Evolutionary conservation across 495 filamentous ascomycete genomes (phyloP).

Genomic region (Xylaria longipes): DNA sequence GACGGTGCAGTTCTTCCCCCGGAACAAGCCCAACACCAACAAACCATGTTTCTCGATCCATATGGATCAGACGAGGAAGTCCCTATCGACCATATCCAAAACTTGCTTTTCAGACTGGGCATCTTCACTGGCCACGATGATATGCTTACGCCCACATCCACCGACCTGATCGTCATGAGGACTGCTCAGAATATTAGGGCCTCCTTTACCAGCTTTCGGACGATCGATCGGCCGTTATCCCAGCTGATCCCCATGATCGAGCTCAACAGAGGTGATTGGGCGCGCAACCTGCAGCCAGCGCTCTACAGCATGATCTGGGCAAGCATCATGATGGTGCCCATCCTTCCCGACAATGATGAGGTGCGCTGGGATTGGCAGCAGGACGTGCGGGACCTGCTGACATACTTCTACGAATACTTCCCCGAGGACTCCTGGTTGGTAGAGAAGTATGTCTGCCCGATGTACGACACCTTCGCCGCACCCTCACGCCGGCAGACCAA

Average conservation of each 20-base stretch:
- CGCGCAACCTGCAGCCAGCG: slow-evolving; percentile 67
- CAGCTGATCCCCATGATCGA: slow-evolving; percentile 44
- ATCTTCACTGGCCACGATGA: slow-evolving; percentile 59
- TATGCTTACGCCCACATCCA: slow-evolving; percentile 65
- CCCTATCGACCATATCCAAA: slow-evolving; percentile 60
- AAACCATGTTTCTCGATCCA: slow-evolving; percentile 83
- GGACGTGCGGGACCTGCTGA: slow-evolving; percentile 63
- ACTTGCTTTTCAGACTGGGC: slow-evolving; percentile 68
- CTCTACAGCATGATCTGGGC: slow-evolving; percentile 81
- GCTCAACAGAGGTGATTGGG: slow-evolving; percentile 44
- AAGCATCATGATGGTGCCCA: slow-evolving; percentile 66
- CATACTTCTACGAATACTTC: slow-evolving; percentile 71
- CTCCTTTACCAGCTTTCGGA: slow-evolving; percentile 47
- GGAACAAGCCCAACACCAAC: slow-evolving; percentile 38
- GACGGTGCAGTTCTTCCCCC: slow-evolving; percentile 54
- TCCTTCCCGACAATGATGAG: slow-evolving; percentile 38
- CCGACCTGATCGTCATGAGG: slow-evolving; percentile 72
- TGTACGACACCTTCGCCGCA: slow-evolving; percentile 51
- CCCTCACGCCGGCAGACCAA: slow-evolving; percentile 30
- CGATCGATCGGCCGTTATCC: slow-evolving; percentile 36
- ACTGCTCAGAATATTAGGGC: slow-evolving; percentile 80
- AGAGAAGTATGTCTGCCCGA: slow-evolving; percentile 67
- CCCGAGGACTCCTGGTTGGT: slow-evolving; percentile 73
- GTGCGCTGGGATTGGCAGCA: slow-evolving; percentile 51
- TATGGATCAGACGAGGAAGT: slow-evolving; percentile 75